Percentiles rank a stretch among this genome's conserved stretches.
These are phyloP conservation scores for Phycomyces nitens DNA, from an alignment of 192 early-diverging fungal genomes.

Conservation along the genomic window DNA sequence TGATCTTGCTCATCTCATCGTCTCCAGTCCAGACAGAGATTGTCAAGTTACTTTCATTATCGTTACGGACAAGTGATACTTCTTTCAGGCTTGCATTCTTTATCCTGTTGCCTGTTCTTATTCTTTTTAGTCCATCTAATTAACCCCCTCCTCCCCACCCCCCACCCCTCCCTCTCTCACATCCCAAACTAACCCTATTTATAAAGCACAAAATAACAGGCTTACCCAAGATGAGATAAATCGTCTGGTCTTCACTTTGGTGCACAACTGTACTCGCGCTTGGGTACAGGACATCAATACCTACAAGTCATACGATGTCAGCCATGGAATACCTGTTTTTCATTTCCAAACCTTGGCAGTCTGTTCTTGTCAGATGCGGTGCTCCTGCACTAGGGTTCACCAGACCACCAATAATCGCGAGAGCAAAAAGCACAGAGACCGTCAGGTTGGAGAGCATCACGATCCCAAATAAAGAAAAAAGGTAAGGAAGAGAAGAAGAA, in stretches of 20 bases:
- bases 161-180: background rate
- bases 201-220: no score
- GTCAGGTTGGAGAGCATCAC: no score
- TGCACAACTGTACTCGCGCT: constrained; percentile 7
- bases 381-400: no score
- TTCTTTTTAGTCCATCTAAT: background rate
- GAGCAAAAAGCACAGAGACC: no score
- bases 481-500: background rate
- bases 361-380: no score
- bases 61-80: constrained; percentile 3
- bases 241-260: constrained; percentile 7
- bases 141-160: constrained; percentile 1
- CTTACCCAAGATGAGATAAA: constrained; percentile 19
- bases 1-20: constrained; percentile 4
- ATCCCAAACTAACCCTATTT: no score
- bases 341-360: no score
- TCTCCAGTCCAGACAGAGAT: constrained; percentile 4
- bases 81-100: background rate
- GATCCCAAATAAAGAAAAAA: no score
- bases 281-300: constrained; percentile 16
- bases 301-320: background rate
- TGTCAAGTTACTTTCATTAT: background rate
- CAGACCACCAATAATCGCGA: no score
- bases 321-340: no score
- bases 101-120: constrained; percentile 6